phyloP scores from a whole-genome alignment of 805 yeast species.

The Kuraishia molischiana region DNA sequence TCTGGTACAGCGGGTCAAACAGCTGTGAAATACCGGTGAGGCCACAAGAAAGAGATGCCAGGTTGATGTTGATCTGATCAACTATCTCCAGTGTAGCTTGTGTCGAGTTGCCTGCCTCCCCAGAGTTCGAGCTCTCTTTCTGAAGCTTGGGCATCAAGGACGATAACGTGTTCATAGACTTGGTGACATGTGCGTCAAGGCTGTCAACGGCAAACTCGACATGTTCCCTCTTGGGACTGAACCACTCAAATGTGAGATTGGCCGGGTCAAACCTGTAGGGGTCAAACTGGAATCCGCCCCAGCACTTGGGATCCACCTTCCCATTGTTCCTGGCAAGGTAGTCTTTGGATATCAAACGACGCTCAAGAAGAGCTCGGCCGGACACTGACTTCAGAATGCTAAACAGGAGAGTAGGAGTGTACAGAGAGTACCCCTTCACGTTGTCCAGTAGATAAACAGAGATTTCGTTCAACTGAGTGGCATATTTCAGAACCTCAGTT shows the following conservation, averaged over 20 bases:
- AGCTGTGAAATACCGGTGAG: conserved; percentile 60
- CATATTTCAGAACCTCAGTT: conserved; percentile 30
- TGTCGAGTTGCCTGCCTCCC: neutral
- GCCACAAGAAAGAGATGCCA: conserved; percentile 48
- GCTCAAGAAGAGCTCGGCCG: conserved; percentile 47
- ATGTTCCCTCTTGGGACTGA: conserved; percentile 48
- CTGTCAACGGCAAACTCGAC: conserved; percentile 19
- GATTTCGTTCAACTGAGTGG: conserved; percentile 36
- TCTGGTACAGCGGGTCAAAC: conserved; percentile 54
- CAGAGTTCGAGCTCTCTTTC: neutral
- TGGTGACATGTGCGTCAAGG: conserved; percentile 1
- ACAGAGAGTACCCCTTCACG: conserved; percentile 53
- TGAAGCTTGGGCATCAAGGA: neutral
- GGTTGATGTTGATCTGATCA: conserved; percentile 32
- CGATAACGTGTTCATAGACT: neutral
- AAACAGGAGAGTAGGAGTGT: conserved; percentile 49
- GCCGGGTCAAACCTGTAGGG: conserved; percentile 35
- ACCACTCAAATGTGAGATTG: conserved; percentile 63
- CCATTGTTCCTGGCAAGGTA: conserved; percentile 25
- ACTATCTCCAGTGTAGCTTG: conserved; percentile 1
- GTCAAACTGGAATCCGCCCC: conserved; percentile 71
- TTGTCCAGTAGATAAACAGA: conserved; percentile 31
- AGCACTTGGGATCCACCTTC: conserved; percentile 36
- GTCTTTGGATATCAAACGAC: conserved; percentile 39
- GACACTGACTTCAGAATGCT: conserved; percentile 58